A percentile compares a stretch with the other conserved stretches of the same genome.
Conservation (phyloP, 139 green algal genomes). For the Chlorella ohadii region DNA sequence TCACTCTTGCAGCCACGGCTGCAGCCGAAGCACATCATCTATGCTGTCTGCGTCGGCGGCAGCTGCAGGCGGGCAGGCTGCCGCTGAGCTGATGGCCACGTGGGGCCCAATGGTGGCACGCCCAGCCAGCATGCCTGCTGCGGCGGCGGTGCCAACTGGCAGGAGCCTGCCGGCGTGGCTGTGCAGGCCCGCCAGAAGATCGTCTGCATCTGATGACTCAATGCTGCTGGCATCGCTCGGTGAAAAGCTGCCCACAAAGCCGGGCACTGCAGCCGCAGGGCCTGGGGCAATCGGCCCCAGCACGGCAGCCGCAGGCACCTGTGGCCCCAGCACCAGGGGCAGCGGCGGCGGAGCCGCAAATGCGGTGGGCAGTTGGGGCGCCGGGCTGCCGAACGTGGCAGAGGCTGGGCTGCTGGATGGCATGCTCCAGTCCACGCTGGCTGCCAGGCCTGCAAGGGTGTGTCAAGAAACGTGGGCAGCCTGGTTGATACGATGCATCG, state of each 20-base stretch:
- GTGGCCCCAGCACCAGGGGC: not conserved
- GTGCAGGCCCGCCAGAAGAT: slow-evolving; percentile 23
- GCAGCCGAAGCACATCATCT: slow-evolving; percentile 46
- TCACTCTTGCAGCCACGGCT: slow-evolving; percentile 41
- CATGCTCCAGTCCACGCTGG: slow-evolving; percentile 41
- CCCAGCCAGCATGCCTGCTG: not conserved
- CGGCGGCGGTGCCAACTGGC: not conserved
- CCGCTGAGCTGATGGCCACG: too few species aligned
- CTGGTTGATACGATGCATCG: too few species aligned
- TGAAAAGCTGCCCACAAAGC: slow-evolving; percentile 13
- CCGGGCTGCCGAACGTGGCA: slow-evolving; percentile 16
- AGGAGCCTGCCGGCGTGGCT: slow-evolving; percentile 15
- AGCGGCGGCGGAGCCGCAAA: not conserved
- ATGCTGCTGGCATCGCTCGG: slow-evolving; percentile 29
- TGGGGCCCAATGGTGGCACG: too few species aligned
- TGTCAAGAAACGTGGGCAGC: too few species aligned
- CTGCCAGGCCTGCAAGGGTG: not conserved
- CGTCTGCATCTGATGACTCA: slow-evolving; percentile 23
- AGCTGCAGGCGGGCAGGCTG: not conserved
- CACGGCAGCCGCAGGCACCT: not conserved
- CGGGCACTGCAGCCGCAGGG: not conserved
- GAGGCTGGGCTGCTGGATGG: not conserved
- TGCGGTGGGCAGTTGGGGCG: not conserved
- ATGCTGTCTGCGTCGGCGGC: slow-evolving; percentile 35
- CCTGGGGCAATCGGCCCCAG: not conserved